Evolutionary conservation across 2,329 filamentous ascomycete species (phyloP).

Genomic region (Aspergillus glaucus): DNA sequence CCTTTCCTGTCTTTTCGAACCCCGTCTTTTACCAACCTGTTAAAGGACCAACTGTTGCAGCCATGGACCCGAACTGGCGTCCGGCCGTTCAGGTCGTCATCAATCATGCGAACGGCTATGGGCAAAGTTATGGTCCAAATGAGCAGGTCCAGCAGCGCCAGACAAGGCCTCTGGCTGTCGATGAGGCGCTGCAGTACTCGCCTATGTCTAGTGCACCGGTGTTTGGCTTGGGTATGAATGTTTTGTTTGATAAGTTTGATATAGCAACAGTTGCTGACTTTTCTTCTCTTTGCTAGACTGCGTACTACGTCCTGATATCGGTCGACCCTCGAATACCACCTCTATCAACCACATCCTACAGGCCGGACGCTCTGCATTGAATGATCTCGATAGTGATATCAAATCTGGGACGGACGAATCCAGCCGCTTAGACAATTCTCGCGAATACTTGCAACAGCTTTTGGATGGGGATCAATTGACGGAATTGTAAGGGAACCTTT

Average conservation of each 20-base stretch:
- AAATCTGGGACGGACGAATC: conserved; percentile 51
- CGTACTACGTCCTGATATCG: conserved; percentile 37
- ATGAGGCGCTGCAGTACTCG: conserved; percentile 44
- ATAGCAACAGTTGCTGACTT: background rate
- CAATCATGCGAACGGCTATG: conserved; percentile 25
- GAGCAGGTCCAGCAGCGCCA: conserved; percentile 23
- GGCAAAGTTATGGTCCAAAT: conserved; percentile 18
- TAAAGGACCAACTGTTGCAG: conserved; percentile 16
- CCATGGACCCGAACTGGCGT: conserved; percentile 36
- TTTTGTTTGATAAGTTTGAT: background rate
- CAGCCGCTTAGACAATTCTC: conserved; percentile 61
- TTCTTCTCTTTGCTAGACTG: conserved; percentile 28
- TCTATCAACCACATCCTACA: conserved; percentile 45
- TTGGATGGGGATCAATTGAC: conserved; percentile 60
- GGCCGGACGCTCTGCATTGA: conserved; percentile 49
- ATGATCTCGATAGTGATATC: conserved; percentile 66
- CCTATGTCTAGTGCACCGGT: conserved; percentile 45
- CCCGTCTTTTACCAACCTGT: conserved; percentile 17
- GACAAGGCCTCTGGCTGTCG: conserved; percentile 37
- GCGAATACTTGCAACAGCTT: conserved; percentile 68
- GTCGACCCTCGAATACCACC: conserved; percentile 33
- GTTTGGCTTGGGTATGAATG: conserved; percentile 38
- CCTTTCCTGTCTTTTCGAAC: conserved; percentile 14
- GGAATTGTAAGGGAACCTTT: conserved; percentile 31
- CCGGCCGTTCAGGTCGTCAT: conserved; percentile 39